Conservation (phyloP, 176 grass and related monocot genomes). For the Leersia perrieri region DNA sequence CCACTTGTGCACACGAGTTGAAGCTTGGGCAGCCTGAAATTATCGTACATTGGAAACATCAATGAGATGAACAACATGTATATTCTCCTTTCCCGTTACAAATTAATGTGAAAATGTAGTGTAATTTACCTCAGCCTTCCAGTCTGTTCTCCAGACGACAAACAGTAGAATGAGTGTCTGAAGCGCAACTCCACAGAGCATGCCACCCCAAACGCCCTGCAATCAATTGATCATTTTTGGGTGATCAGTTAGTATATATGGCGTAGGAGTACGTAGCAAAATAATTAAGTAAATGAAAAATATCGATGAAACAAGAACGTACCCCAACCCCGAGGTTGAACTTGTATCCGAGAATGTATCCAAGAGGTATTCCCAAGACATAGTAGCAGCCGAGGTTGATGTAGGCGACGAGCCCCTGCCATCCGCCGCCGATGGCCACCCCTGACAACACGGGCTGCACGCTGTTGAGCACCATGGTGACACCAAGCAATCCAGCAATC, state of each 20-base stretch:
- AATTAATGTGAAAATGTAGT: not conserved
- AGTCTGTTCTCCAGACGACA: constrained; percentile 49
- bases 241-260: too few relatives aligned
- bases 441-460: constrained; percentile 52
- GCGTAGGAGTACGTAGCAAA: too few relatives aligned
- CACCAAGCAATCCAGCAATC: constrained; percentile 36
- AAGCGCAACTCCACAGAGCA: constrained; percentile 42
- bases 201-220: constrained; percentile 66
- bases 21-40: not conserved
- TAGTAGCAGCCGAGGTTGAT: constrained; percentile 72
- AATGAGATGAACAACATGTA: too few relatives aligned
- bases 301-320: not conserved
- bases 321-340: constrained; percentile 49
- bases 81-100: not conserved
- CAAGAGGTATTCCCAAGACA: constrained; percentile 43
- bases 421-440: constrained; percentile 59
- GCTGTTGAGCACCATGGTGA: constrained; percentile 77
- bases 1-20: not conserved
- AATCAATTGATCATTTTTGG: too few relatives aligned
- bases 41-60: not conserved
- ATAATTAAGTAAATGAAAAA: too few relatives aligned
- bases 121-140: constrained; percentile 41
- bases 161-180: constrained; percentile 46
- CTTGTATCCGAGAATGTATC: constrained; percentile 45
- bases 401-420: constrained; percentile 65